Evolutionary conservation across 1,284 basidiomycete genomes (phyloP).

Genomic region (Vanrija sp.): DNA sequence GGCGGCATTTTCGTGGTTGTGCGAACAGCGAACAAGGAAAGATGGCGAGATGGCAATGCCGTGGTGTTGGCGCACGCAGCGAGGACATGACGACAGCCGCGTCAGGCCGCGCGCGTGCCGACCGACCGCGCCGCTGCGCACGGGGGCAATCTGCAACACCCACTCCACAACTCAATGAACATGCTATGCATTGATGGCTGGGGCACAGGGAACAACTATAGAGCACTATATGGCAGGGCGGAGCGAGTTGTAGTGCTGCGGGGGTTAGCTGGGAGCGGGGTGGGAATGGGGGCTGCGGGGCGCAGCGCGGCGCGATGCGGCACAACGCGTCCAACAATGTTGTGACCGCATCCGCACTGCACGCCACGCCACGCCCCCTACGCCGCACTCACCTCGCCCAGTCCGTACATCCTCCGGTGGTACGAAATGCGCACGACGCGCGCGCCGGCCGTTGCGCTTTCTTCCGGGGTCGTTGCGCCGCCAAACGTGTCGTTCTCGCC

Average conservation of each 20-base stretch:
- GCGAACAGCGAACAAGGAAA: background rate
- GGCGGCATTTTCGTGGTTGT: background rate
- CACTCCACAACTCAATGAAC: background rate
- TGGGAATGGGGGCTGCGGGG: too few species aligned
- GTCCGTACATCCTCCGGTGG: conserved; percentile 84
- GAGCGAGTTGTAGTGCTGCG: conserved; percentile 82
- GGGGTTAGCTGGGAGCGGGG: too few species aligned
- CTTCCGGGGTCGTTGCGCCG: conserved; percentile 43
- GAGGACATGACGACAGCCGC: background rate
- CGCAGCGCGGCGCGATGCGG: background rate
- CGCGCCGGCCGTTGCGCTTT: conserved; percentile 48
- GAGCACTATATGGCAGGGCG: conserved; percentile 52
- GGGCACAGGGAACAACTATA: background rate
- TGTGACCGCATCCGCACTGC: background rate
- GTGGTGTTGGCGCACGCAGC: too few species aligned
- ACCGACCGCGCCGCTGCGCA: too few species aligned
- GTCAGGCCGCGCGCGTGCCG: background rate
- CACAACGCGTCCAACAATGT: background rate
- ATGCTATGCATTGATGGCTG: background rate
- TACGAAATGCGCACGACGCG: conserved; percentile 74
- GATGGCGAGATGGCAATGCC: too few species aligned
- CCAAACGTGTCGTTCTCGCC: conserved; percentile 38
- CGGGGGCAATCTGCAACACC: too few species aligned
- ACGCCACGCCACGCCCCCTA: too few species aligned
- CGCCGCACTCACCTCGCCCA: conserved; percentile 73